Evolutionary conservation across 2,329 filamentous ascomycete species (phyloP), one percentile per base, ranked within the genome.

Genomic region (Hypoxylon sp.): DNA sequence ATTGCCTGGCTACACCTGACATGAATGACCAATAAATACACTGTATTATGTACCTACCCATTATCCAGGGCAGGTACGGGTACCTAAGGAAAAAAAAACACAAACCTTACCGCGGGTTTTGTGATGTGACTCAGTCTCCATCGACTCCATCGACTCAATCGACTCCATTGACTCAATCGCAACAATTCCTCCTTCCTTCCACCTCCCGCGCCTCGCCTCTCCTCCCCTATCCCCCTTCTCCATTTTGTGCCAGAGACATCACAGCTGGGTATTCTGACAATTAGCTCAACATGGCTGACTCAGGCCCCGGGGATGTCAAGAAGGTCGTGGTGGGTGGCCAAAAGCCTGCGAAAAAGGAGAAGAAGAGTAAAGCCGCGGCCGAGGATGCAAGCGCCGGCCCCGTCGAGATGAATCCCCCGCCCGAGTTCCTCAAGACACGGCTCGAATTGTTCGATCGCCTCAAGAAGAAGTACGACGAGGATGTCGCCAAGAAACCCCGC

Each of bases 361-460:
- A 80, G 73, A 80, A 80, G 58, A 78, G 76, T 66, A 71, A 71
- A 58, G 49, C 55, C 17, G 76, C 73, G 44, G 77, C 74, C 62
- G 77, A 77, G 61, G 80, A 78, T 65, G 73, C 76, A 59, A 79
- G 77, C 57, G 74, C 81, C 22, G 82, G 81, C 11, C 81, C 83
- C 42, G 78, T 87, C 66, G 84, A 87, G 82, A 79, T 82, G 77
- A 81, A 79, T 74, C 86, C 82, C 30, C 85, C 89, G 20, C 92
- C 95, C 63, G 89, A 91, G 67, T 97, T 92, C 81, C 89, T 98
- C 70, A 85, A 95, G 77, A 89, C 94, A 81, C 91, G 96, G 71
- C 90, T 98, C 77, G 88, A 92, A 59, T 85, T 98, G 55, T 98
- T 98, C 83, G 92, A 98, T 79, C 90, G 91, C 79, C 86, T 98